Evolutionary conservation across 805 yeast species (phyloP), one percentile per base, ranked within the genome.

Genomic region (Nakazawaea pomicola): DNA sequence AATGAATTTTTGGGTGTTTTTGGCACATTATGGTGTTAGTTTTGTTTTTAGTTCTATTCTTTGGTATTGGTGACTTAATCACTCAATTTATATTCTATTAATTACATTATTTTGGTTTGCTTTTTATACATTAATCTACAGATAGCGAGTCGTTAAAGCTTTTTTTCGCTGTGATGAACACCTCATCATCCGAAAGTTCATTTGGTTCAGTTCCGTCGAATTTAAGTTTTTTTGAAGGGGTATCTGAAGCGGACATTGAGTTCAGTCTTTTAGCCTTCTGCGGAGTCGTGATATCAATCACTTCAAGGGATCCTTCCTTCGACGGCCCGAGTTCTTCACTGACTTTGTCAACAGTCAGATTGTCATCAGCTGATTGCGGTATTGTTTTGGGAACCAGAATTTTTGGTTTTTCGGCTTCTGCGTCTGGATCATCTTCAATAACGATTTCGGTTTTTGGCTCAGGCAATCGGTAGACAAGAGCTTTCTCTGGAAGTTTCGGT

Each of bases 401-500:
- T 11, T 16, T n/a, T n/a, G n/a, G n/a, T n/a, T n/a, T 17, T 4
- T 17, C 11, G 8, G 17, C 9, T 19, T n/a, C 19, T 5, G n/a
- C 25, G 11, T 27, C 23, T 18, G 25, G 25, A 3, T 19, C 21
- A n/a, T 36, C 19, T 15, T 29, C 27, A 12, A 29, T 11, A 9
- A 18, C 31, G 12, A 28, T 25, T 18, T 16, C 25, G 12, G 14
- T 16, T 17, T 18, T 18, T 10, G 30, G 33, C 20, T 18, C 15
- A 11, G 40, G 33, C 18, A 36, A 27, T 4, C 19, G 5, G 18
- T 36, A 41, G 3, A 12, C 25, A 3, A 33, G n/a, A 7, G 5
- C 34, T 43, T 27, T 41, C 24, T 19, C 38, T 14, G 27, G 33
- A 29, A n/a, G 33, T 45, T 10, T 40, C 46, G 14, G 45, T 37